These are phyloP conservation scores for Wickerhamomyces bovis DNA, from an alignment of 805 yeast genomes.

Conservation along the genomic window DNA sequence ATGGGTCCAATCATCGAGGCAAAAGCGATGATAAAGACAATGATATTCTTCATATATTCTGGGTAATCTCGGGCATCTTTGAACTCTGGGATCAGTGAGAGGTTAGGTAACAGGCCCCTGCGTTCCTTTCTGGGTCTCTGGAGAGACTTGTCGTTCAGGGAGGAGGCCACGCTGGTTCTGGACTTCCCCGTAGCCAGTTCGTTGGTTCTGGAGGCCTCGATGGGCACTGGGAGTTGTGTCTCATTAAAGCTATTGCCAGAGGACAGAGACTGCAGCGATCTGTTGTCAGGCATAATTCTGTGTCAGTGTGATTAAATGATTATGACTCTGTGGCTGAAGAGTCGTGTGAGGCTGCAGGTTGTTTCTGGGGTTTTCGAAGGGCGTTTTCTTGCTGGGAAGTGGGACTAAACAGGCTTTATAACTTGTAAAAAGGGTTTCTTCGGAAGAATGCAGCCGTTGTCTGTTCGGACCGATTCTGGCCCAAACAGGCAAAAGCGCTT, in stretches of 20 bases:
- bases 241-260: neutral
- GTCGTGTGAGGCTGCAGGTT: too few relatives aligned
- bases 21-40: slow-evolving; percentile 61
- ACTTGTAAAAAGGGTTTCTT: too few relatives aligned
- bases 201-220: neutral
- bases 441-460: neutral
- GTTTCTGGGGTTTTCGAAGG: too few relatives aligned
- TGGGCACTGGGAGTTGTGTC: neutral
- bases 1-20: slow-evolving; percentile 82
- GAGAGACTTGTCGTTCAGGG: slow-evolving; percentile 5
- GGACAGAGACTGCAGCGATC: neutral
- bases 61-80: slow-evolving; percentile 67
- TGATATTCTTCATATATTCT: slow-evolving; percentile 36
- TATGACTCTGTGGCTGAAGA: too few relatives aligned
- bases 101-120: slow-evolving; percentile 51
- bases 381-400: too few relatives aligned
- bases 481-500: neutral
- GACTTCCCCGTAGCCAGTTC: neutral
- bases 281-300: neutral
- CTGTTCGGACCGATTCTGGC: neutral
- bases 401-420: too few relatives aligned
- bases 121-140: slow-evolving; percentile 13
- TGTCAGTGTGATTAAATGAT: too few relatives aligned
- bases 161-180: neutral
- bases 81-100: slow-evolving; percentile 60